Evolutionary conservation across 345 rosid genomes (phyloP), one percentile per base, ranked within the genome.

Genomic region (Eutrema yunnanense): DNA sequence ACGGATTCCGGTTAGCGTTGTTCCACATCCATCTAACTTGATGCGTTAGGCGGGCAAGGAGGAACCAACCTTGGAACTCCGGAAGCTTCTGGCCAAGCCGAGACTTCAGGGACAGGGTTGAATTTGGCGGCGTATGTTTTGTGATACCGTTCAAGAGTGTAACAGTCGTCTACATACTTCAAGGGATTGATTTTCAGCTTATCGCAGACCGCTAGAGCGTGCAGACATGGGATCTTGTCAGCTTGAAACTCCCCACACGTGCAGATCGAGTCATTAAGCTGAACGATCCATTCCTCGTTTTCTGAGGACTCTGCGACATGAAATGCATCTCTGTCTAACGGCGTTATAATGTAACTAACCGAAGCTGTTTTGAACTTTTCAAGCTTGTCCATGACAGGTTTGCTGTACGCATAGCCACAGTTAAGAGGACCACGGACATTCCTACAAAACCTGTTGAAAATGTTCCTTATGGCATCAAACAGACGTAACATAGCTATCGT

Each of bases 31-130:
- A 32, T 32, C 34, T 32, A 32, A 32, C 34, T 32, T 32, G 1
- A 19, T 36, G 1, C 40, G 0, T 8, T 7, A 37, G 40, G 9
- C 8, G 9, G 2, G 5, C 4, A 32, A 32, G 66, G 74, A 13
- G 74, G 58, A 1, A 71, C 50, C 67, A 71, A 14, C 37, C 12
- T 71, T 2, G 60, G 74, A 38, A 60, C 30, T 60, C 60, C 67
- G 1, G 60, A 9, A 49, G 60, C 50, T 60, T 71, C 74, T 0
- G 67, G 51, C 74, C 74, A 71, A 29, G 51, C 29, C 6, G 60
- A 60, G 8, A 71, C 0, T 1, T 71, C 34, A 8, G 42, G 59
- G 14, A 71, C 74, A 27, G 60, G 42, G 60, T 7, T 9, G 3
- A 71, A 60, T 0, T 3, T 29, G 5, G 51, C 67, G 0, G 49